Percentiles rank a stretch among this genome's conserved stretches.
Evolutionary conservation across 2,329 filamentous ascomycete genomes (phyloP).

Genomic region (Cladophialophora bantiana): DNA sequence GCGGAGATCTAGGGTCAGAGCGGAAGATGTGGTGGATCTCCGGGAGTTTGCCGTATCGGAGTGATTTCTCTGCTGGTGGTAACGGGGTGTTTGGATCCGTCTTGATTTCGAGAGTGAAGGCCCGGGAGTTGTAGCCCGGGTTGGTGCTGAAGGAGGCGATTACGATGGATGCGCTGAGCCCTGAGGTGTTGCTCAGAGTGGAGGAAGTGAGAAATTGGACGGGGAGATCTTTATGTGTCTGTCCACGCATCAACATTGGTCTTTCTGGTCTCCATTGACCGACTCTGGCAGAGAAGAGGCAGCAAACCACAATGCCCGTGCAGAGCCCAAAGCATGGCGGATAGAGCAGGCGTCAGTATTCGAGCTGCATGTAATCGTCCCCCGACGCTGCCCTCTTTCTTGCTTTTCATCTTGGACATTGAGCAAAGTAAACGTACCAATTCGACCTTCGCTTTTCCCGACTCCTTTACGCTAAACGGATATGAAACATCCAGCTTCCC

Average conservation of each 20-base stretch:
- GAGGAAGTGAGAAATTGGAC: slow-evolving; percentile 74
- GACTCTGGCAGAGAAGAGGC: background rate
- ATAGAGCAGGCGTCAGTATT: background rate
- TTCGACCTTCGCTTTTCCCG: slow-evolving; percentile 83
- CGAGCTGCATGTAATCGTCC: background rate
- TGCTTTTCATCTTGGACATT: background rate
- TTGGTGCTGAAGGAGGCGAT: slow-evolving; percentile 83
- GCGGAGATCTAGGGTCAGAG: slow-evolving; percentile 78
- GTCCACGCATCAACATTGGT: slow-evolving; percentile 24
- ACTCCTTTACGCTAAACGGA: slow-evolving; percentile 82
- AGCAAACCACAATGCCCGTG: background rate
- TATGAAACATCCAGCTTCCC: slow-evolving; percentile 87
- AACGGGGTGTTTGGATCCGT: slow-evolving; percentile 68
- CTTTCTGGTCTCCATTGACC: background rate
- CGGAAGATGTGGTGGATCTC: slow-evolving; percentile 94
- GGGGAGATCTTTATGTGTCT: slow-evolving; percentile 91
- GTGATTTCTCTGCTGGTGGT: slow-evolving; percentile 68
- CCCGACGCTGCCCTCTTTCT: slow-evolving; percentile 1
- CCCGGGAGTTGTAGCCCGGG: slow-evolving; percentile 68
- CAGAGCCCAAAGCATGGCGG: too few relatives aligned
- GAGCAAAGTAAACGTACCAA: slow-evolving; percentile 66
- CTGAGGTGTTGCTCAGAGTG: slow-evolving; percentile 55
- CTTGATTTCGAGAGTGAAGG: slow-evolving; percentile 75
- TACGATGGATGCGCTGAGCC: slow-evolving; percentile 80
- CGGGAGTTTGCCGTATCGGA: slow-evolving; percentile 81